phyloP scores from a whole-genome alignment of 2,329 filamentous ascomycete species.

The Aureobasidium sp. region DNA sequence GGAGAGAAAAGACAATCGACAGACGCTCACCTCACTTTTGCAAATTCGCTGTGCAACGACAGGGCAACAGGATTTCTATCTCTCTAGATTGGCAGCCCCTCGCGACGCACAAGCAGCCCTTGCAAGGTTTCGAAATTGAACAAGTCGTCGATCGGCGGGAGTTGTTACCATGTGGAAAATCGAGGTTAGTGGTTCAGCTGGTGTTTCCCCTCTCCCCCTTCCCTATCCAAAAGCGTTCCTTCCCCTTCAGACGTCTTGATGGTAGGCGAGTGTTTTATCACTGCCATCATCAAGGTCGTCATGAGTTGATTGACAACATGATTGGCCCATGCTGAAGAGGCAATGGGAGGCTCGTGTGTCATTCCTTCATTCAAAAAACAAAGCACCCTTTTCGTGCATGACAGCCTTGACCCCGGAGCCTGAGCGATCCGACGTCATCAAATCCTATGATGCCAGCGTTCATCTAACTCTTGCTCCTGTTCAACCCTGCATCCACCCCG shows the following conservation, averaged over 20 bases:
- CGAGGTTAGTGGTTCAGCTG: constrained; percentile 1
- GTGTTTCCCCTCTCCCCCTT: not conserved
- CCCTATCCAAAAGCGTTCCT: too few relatives aligned
- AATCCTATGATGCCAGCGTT: constrained; percentile 8
- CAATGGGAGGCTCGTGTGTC: constrained; percentile 1
- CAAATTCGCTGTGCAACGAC: not conserved
- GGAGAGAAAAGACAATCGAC: constrained; percentile 7
- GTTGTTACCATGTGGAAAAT: constrained; percentile 11
- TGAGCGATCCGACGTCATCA: constrained; percentile 7
- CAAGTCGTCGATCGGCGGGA: constrained; percentile 6
- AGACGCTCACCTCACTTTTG: too few relatives aligned
- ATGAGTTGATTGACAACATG: not conserved
- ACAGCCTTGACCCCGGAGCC: constrained; percentile 4
- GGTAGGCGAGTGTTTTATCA: not conserved
- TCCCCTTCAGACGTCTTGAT: too few relatives aligned
- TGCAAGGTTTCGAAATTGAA: constrained; percentile 5
- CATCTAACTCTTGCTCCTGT: constrained; percentile 6
- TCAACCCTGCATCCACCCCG: constrained; percentile 1
- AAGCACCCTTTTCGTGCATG: constrained; percentile 1
- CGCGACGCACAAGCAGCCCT: not conserved
- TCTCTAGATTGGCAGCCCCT: not conserved
- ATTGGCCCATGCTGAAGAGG: not conserved
- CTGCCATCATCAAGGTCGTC: constrained; percentile 1
- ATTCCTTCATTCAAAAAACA: constrained; percentile 8
- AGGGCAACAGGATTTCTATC: not conserved